Evolutionary conservation across 2,329 filamentous ascomycete species (phyloP).

Genomic region (Aspergillus japonicus): DNA sequence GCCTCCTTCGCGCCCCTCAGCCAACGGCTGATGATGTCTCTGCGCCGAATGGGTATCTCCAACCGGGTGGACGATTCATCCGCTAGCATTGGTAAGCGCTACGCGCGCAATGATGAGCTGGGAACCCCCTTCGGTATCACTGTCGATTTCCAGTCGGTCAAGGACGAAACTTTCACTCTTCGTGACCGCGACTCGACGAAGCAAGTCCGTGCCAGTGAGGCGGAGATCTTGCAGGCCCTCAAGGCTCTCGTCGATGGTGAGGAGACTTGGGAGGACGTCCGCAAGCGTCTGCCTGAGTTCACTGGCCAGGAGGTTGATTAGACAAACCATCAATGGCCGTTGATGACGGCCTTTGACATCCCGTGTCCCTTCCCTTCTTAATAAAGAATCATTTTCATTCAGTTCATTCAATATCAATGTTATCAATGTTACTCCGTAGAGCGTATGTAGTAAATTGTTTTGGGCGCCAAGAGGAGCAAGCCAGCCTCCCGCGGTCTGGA

Average conservation of each 20-base stretch:
- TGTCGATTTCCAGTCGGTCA: slow-evolving; percentile 90
- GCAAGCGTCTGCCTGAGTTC: slow-evolving; percentile 77
- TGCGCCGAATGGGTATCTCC: slow-evolving; percentile 74
- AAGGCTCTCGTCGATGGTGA: slow-evolving; percentile 62
- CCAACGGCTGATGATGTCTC: slow-evolving; percentile 68
- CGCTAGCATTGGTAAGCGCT: slow-evolving; percentile 91
- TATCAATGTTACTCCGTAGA: no score
- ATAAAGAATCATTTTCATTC: not conserved
- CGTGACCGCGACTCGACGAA: slow-evolving; percentile 86
- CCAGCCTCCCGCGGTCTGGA: not conserved
- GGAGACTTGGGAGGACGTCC: slow-evolving; percentile 68
- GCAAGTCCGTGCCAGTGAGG: slow-evolving; percentile 81
- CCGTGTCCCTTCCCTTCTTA: not conserved
- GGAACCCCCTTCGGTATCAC: slow-evolving; percentile 93
- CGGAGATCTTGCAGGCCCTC: slow-evolving; percentile 74
- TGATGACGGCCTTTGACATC: no score
- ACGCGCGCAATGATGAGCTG: slow-evolving; percentile 90
- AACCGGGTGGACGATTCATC: slow-evolving; percentile 87
- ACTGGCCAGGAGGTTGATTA: slow-evolving; percentile 66
- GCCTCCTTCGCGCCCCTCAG: slow-evolving; percentile 76
- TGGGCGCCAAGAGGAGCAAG: not conserved
- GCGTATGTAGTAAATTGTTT: not conserved
- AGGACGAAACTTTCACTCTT: slow-evolving; percentile 83
- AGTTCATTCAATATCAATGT: not conserved
- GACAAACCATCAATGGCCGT: not conserved